phyloP scores from a whole-genome alignment of 345 rosid species.

The Dovyalis caffra region DNA sequence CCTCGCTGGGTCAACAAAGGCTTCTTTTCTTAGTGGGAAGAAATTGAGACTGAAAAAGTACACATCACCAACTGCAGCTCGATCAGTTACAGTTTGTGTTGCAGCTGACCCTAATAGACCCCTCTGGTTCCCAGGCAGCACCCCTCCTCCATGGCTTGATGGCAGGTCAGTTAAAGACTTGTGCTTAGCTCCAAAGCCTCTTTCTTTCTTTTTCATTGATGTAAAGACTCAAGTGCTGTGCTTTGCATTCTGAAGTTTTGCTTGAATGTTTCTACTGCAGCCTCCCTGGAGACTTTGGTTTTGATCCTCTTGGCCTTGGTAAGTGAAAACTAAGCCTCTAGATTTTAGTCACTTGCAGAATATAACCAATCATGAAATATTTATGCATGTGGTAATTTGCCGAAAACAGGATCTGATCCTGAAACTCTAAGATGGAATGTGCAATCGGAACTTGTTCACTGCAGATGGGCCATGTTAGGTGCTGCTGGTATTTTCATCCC shows the following conservation, averaged over 20 bases:
- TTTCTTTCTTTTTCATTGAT: neutral
- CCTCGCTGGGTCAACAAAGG: constrained; percentile 44
- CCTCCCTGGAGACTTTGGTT: constrained; percentile 96
- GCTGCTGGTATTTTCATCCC: constrained; percentile 98
- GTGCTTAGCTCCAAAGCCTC: neutral
- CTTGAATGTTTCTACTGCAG: constrained; percentile 35
- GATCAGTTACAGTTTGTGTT: constrained; percentile 48
- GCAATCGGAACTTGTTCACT: constrained; percentile 86
- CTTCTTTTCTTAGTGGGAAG: constrained; percentile 70
- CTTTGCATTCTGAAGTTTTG: neutral
- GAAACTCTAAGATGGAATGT: constrained; percentile 89
- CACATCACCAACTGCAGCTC: constrained; percentile 27
- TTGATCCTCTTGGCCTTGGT: constrained; percentile 97
- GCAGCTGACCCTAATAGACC: constrained; percentile 88
- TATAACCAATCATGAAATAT: neutral
- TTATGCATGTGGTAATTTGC: neutral
- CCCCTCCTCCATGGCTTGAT: constrained; percentile 96
- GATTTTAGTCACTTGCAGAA: neutral
- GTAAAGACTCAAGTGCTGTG: neutral
- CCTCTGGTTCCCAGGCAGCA: constrained; percentile 97
- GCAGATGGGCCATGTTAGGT: constrained; percentile 99
- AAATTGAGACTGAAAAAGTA: constrained; percentile 52
- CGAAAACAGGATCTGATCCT: constrained; percentile 72
- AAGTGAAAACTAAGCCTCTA: constrained; percentile 8
- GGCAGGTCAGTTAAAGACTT: constrained; percentile 47